Evolutionary conservation across 257 asterid genomes (phyloP), one percentile per base, ranked within the genome.

Genomic region (Jacaranda mimosifolia): DNA sequence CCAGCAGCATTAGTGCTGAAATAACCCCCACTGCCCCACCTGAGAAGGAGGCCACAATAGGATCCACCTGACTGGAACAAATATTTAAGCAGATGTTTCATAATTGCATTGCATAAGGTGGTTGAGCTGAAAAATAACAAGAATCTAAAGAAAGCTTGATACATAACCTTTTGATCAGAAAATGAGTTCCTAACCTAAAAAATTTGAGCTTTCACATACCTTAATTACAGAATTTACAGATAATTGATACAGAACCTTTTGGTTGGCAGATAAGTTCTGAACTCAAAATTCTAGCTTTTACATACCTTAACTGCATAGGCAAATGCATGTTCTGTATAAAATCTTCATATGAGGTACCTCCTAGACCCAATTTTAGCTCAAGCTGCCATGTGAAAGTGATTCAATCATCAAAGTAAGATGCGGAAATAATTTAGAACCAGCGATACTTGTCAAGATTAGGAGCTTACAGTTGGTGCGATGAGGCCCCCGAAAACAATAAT

Each of bases 1-100:
- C 98, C 7, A 94, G 83, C 77, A 92, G 82, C 98, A 91, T 91
- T 85, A 92, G 72, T 7, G 98, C 89, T 18, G 98, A 87, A 72
- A 94, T 92, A 79, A 92, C 97, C n/a, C 98, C 98, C 39, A 94
- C 98, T 5, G 98, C 96, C 52, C 98, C 98, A 48, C 98, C 98
- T n/a, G 98, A 88, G 85, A 94, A 94, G 9, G 98, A 92, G 78
- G 98, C 98, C 51, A 92, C 98, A 51, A 94, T 94, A 57, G 98
- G 97, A 79, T 94, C 98, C 68, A 94, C 98, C 93, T 92, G 91
- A 82, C 98, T 92, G 91, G 80, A 79, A 78, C 57, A 74, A 63
- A 75, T 68, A 66, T 35, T 63, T 35, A 43, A 60, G 76, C 71
- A 45, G 75, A 48, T 35, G 55, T 3, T 66, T 32, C 70, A 57